phyloP scores from a whole-genome alignment of 345 rosid genomes.

The Moricandia arvensis region DNA sequence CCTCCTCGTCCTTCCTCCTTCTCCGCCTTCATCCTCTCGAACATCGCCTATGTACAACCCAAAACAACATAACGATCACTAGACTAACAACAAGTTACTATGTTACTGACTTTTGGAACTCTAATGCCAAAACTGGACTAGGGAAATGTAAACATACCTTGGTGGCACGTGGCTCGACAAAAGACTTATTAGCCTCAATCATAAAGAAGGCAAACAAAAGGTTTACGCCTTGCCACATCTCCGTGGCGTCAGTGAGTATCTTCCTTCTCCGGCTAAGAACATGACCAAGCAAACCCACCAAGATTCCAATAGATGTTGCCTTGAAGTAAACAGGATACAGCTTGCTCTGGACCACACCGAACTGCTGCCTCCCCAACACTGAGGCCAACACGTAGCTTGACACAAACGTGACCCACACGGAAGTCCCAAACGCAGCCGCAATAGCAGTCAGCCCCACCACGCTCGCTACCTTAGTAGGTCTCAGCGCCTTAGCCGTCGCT shows the following conservation, averaged over 20 bases:
- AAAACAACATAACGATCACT: not conserved
- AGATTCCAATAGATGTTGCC: slow-evolving; percentile 43
- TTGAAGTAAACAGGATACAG: slow-evolving; percentile 69
- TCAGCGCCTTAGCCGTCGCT: not conserved
- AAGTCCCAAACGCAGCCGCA: slow-evolving; percentile 58
- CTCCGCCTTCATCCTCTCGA: slow-evolving; percentile 65
- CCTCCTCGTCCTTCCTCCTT: slow-evolving; percentile 86
- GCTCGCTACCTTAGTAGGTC: slow-evolving; percentile 28
- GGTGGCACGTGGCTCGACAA: slow-evolving; percentile 70
- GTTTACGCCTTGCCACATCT: slow-evolving; percentile 54
- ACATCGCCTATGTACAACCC: slow-evolving; percentile 51
- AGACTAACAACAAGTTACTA: not conserved
- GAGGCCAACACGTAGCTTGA: slow-evolving; percentile 59
- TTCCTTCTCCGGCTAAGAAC: slow-evolving; percentile 34
- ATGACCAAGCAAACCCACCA: slow-evolving; percentile 56
- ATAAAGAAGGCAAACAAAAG: slow-evolving; percentile 46
- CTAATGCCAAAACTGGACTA: not conserved
- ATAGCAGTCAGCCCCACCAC: slow-evolving; percentile 49
- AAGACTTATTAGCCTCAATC: slow-evolving; percentile 53
- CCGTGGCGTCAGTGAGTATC: slow-evolving; percentile 37
- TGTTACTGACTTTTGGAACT: not conserved
- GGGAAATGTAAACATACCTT: slow-evolving; percentile 44
- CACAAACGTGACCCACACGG: slow-evolving; percentile 76
- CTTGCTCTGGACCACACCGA: slow-evolving; percentile 80
- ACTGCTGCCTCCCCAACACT: slow-evolving; percentile 62